These are phyloP conservation scores for Immersiporthe knoxdaviesiana DNA, from an alignment of 2,329 filamentous ascomycete genomes.

Conservation along the genomic window DNA sequence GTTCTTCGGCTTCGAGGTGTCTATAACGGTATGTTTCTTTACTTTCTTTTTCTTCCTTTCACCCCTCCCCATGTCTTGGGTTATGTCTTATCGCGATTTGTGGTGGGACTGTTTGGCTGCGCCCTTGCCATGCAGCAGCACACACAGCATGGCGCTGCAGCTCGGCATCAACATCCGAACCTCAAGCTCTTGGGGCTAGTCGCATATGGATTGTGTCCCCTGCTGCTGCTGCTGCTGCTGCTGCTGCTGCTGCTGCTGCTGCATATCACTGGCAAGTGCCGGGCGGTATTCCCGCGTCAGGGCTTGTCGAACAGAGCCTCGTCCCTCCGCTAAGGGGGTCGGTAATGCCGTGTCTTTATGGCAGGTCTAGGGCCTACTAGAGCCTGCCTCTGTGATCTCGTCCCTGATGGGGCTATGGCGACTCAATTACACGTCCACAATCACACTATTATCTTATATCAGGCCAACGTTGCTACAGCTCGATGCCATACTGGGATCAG, in stretches of 20 bases:
- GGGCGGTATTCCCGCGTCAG: neutral
- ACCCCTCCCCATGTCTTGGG: conserved; percentile 20
- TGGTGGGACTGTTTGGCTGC: neutral
- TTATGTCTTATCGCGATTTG: neutral
- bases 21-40: conserved; percentile 62
- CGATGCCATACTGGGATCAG: conserved; percentile 1
- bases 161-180: neutral
- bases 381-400: neutral
- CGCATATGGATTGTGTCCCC: neutral
- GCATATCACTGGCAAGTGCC: neutral
- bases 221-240: neutral
- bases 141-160: neutral
- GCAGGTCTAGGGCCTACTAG: neutral
- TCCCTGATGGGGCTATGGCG: neutral
- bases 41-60: conserved; percentile 12
- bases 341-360: neutral
- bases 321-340: neutral
- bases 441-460: neutral
- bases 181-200: neutral
- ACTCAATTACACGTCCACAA: neutral
- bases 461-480: neutral
- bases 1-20: conserved; percentile 81
- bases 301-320: neutral
- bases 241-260: neutral
- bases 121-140: neutral